These are phyloP conservation scores for Neurospora terricola DNA, from an alignment of 495 filamentous ascomycete genomes.

Conservation along the genomic window DNA sequence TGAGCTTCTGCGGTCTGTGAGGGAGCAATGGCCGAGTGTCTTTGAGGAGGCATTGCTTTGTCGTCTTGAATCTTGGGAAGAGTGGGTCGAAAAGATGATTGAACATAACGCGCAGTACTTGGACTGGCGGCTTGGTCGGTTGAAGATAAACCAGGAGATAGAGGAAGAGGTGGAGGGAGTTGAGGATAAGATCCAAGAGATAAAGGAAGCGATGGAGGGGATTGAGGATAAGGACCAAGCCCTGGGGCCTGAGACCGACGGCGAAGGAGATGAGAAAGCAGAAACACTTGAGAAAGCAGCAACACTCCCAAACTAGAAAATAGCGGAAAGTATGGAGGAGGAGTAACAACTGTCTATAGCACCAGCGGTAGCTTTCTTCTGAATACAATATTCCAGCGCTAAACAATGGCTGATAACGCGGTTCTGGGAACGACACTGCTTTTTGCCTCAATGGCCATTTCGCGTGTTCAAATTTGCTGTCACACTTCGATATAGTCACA, in stretches of 20 bases:
- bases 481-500: not conserved
- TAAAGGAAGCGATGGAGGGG: not conserved
- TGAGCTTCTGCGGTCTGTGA: not conserved
- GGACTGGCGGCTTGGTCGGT: not conserved
- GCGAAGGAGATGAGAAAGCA: not conserved
- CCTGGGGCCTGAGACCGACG: not conserved
- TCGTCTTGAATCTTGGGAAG: not conserved
- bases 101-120: not conserved
- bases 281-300: not conserved
- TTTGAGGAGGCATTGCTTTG: not conserved
- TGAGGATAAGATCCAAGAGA: not conserved
- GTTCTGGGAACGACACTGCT: not conserved
- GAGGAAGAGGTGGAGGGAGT: not conserved
- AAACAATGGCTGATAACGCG: not conserved
- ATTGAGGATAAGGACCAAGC: not conserved
- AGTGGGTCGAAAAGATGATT: not conserved
- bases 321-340: not conserved
- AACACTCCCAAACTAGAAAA: not conserved
- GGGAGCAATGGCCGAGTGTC: not conserved
- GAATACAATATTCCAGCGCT: not conserved
- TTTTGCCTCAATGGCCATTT: not conserved
- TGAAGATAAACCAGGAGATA: not conserved
- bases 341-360: not conserved
- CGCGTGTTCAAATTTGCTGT: not conserved
- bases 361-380: not conserved